A percentile compares a stretch with the other conserved stretches of the same genome.
These are phyloP conservation scores for Phytopythium aichiense DNA, from an alignment of 352 stramenopile genomes.

Conservation along the genomic window DNA sequence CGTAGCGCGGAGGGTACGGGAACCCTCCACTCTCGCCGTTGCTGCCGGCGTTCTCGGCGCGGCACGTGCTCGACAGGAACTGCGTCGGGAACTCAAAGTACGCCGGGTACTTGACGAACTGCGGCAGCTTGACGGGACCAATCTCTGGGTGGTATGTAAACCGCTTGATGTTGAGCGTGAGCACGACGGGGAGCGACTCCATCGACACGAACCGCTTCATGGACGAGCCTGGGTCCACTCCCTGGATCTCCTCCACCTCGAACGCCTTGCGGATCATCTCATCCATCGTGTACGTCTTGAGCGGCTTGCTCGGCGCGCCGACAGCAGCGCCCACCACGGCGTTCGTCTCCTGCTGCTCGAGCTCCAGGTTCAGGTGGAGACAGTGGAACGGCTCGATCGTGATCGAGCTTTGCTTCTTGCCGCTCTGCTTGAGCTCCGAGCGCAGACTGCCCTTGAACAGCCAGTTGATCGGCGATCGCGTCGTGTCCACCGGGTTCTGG, in stretches of 20 bases:
- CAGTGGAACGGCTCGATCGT: conserved; percentile 87
- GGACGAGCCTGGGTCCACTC: conserved; percentile 32
- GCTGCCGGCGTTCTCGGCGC: conserved; percentile 36
- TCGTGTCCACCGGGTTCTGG: conserved; percentile 62
- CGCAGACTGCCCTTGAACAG: conserved; percentile 80
- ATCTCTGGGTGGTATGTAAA: conserved; percentile 83
- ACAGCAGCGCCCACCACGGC: conserved; percentile 1
- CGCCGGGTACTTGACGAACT: conserved; percentile 78
- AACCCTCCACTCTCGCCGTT: conserved; percentile 16
- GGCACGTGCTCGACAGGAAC: conserved; percentile 61
- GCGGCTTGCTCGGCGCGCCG: conserved; percentile 17
- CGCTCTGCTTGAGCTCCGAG: conserved; percentile 69
- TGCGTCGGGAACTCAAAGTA: conserved; percentile 68
- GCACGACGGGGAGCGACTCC: conserved; percentile 69
- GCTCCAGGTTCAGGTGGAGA: conserved; percentile 75
- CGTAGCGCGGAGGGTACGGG: conserved; percentile 51
- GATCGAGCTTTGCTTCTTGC: conserved; percentile 74
- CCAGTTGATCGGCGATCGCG: conserved; percentile 78
- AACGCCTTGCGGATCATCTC: conserved; percentile 79
- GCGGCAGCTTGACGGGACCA: conserved; percentile 75
- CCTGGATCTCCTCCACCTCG: conserved; percentile 70
- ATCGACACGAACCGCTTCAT: conserved; percentile 77
- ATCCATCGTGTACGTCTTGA: conserved; percentile 46
- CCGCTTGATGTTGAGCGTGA: conserved; percentile 82
- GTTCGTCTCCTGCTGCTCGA: conserved; percentile 28